Base-by-base conservation (phyloP, 257 asterid species). In the Nicotiana benthamiana region DNA sequence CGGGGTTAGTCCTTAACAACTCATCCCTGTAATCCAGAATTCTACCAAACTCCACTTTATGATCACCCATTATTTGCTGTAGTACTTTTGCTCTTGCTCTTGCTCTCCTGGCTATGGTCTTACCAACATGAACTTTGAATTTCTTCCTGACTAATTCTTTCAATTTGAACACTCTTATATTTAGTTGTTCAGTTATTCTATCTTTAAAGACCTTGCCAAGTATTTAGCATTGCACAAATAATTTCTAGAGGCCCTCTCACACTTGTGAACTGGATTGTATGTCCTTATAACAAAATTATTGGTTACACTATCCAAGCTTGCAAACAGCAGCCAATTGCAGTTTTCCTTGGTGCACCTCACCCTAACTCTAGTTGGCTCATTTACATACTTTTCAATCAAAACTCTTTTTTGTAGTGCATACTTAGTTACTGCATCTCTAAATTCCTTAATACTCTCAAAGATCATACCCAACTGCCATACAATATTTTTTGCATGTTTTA, bases 231-330 rank as follows among this genome's bases (percentile, higher is more conserved):
- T 63, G 12, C 70, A 63, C n/a, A 13, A 0, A 0, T 63, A 26
- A 27, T 63, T 27, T 6, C 40, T 5, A 6, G 5, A 1, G 1
- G 70, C 2, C 40, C 3, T 26, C 9, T 5, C 40, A 63, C 2
- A 15, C 0, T 1, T 5, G 16, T 63, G 20, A 6, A 63, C 4
- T 26, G 43, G 20, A 15, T 4, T 63, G 11, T 63, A 63, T 6
- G 10, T 63, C 9, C 9, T 27, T 11, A 63, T 15, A 26, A 63
- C 43, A 63, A 63, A 63, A 17, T 13, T 27, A 12, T 63, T 63
- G 27, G 11, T 13, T 2, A 3, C 3, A 6, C 0, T 2, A 1
- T 27, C 36, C 1, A 26, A 0, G 2, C 12, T 2, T 12, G 2
- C 40, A 63, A 26, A 13, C 7, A 63, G 3, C 1, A 63, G 16